These are phyloP conservation scores for Ephemerocybe angulata DNA, from an alignment of 768 basidiomycete genomes.

Conservation along the genomic window DNA sequence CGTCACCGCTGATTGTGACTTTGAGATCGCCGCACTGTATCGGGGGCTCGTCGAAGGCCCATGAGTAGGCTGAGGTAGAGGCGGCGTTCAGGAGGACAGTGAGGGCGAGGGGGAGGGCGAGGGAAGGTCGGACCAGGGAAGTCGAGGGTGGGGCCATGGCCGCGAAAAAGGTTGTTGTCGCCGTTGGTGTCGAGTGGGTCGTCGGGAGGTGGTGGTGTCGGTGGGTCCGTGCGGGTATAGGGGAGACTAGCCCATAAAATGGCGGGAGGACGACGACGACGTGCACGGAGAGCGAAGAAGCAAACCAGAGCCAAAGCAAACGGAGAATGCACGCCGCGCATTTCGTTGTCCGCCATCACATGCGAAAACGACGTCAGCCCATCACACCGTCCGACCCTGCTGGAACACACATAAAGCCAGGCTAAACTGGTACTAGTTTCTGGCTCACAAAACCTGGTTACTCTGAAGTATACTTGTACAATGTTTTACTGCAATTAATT, in stretches of 20 bases:
- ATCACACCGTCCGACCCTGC: no score
- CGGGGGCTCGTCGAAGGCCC: conserved; percentile 46
- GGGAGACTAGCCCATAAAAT: background rate
- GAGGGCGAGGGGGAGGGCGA: background rate
- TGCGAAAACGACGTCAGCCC: background rate
- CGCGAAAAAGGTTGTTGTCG: no score
- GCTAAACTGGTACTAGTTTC: no score
- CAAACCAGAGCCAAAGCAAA: background rate
- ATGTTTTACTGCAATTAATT: no score
- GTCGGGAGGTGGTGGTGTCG: no score
- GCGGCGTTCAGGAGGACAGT: background rate
- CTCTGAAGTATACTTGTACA: no score
- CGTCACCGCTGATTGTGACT: conserved; percentile 50
- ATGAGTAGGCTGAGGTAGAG: conserved; percentile 38
- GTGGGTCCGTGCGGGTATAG: no score
- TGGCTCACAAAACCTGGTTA: no score
- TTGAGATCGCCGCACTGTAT: conserved; percentile 66
- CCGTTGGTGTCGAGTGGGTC: no score
- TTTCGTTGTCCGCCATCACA: background rate
- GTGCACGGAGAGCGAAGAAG: background rate
- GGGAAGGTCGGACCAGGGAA: background rate
- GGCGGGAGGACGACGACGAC: background rate
- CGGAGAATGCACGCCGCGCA: background rate
- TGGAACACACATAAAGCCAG: no score
- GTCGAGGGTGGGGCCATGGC: background rate